Evolutionary conservation across 345 rosid genomes (phyloP).

Genomic region (Syzygium jambos): DNA sequence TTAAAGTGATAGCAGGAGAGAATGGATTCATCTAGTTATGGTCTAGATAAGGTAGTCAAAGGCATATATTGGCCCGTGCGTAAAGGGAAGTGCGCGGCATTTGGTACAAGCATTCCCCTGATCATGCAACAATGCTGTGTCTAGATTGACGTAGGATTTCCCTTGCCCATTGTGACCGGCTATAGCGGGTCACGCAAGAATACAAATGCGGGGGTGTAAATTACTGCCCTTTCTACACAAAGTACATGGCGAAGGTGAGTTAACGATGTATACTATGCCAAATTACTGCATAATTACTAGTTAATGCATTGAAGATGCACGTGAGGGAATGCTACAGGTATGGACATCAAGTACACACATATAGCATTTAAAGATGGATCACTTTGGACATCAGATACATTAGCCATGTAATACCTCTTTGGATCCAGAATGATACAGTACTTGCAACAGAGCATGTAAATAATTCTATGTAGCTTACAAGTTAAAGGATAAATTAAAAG

Average conservation of each 20-base stretch:
- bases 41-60: no score
- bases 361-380: background rate
- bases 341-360: no score
- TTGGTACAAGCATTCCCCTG: background rate
- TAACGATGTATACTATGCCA: background rate
- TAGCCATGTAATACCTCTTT: background rate
- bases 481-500: background rate
- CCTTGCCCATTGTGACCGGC: background rate
- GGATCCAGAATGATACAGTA: background rate
- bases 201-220: background rate
- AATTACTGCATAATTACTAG: background rate
- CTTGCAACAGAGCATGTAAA: background rate
- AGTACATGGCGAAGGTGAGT: background rate
- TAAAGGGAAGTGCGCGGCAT: no score
- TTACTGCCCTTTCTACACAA: background rate
- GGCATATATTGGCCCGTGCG: no score
- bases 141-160: background rate
- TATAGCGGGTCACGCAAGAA: background rate
- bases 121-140: background rate
- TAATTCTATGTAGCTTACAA: background rate
- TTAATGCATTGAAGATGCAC: background rate
- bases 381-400: background rate
- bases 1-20: background rate
- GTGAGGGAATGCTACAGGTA: background rate
- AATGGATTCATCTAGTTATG: no score